Evolutionary conservation across 1,284 basidiomycete species (phyloP).

Genomic region (Wallemia mellicola): DNA sequence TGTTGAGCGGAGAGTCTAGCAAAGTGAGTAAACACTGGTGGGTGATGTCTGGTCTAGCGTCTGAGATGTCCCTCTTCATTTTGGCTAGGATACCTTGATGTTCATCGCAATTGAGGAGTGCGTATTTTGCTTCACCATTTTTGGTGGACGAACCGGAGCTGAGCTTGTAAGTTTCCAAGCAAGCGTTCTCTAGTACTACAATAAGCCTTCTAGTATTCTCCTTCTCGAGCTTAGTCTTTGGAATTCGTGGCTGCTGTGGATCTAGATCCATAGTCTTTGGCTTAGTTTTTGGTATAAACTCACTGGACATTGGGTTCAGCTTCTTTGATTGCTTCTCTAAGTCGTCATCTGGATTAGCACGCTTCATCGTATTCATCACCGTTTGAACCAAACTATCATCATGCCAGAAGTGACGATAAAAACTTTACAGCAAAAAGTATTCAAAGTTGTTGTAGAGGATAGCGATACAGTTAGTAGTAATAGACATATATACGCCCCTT

Average conservation of each 20-base stretch:
- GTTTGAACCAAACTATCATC: constrained; percentile 11
- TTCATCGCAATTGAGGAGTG: constrained; percentile 91
- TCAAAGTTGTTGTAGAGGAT: constrained; percentile 48
- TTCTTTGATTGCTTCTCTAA: background rate
- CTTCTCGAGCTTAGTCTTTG: constrained; percentile 26
- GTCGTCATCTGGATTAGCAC: no score
- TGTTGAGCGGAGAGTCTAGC: constrained; percentile 92
- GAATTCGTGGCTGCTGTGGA: constrained; percentile 32
- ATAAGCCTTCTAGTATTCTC: constrained; percentile 43
- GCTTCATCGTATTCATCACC: no score
- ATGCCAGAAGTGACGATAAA: constrained; percentile 75
- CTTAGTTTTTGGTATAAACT: background rate
- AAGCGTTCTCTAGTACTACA: constrained; percentile 75
- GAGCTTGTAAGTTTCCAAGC: constrained; percentile 79
- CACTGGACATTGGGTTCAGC: background rate
- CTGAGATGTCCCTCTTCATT: constrained; percentile 88
- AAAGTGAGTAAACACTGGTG: constrained; percentile 96
- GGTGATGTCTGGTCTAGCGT: constrained; percentile 91
- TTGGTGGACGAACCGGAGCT: constrained; percentile 21
- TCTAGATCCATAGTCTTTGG: background rate
- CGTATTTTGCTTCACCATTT: constrained; percentile 64
- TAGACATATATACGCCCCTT: background rate
- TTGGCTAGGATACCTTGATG: constrained; percentile 96
- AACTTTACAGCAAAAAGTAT: constrained; percentile 62
- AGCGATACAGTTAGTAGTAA: constrained; percentile 26